These are phyloP conservation scores for Senna tora DNA, from an alignment of 306 rosid genomes.

Conservation along the genomic window DNA sequence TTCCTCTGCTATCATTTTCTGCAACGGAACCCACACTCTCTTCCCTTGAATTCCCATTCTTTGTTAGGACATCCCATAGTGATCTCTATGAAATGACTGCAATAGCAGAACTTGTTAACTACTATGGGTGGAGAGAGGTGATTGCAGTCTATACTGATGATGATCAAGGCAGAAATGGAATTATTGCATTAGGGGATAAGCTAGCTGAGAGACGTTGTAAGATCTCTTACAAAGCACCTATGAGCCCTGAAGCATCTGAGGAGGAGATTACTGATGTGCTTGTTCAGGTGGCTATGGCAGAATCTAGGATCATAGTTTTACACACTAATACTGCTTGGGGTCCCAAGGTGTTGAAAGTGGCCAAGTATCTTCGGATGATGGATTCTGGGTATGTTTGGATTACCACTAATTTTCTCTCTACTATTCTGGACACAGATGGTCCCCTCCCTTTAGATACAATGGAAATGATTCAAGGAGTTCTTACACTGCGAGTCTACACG, in stretches of 20 bases:
- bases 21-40: constrained; percentile 88
- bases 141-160: constrained; percentile 85
- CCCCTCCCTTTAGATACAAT: constrained; percentile 49
- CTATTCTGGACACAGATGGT: constrained; percentile 54
- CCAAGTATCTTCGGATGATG: constrained; percentile 82
- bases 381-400: constrained; percentile 92
- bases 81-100: constrained; percentile 89
- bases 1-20: constrained; percentile 77
- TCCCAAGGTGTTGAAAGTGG: constrained; percentile 55
- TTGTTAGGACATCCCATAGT: constrained; percentile 69
- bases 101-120: constrained; percentile 69
- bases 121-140: constrained; percentile 85
- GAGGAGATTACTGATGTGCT: constrained; percentile 67
- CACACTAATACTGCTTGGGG: constrained; percentile 58
- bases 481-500: constrained; percentile 68
- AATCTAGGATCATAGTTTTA: constrained; percentile 78
- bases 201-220: constrained; percentile 80
- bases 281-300: constrained; percentile 78
- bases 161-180: constrained; percentile 91
- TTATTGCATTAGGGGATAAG: constrained; percentile 66
- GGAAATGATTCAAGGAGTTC: constrained; percentile 73
- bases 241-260: constrained; percentile 51
- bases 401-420: constrained; percentile 73
- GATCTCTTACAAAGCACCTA: constrained; percentile 83
- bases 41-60: constrained; percentile 90